Evolutionary conservation across 2,329 filamentous ascomycete species (phyloP).

Genomic region (Calonectria montana): DNA sequence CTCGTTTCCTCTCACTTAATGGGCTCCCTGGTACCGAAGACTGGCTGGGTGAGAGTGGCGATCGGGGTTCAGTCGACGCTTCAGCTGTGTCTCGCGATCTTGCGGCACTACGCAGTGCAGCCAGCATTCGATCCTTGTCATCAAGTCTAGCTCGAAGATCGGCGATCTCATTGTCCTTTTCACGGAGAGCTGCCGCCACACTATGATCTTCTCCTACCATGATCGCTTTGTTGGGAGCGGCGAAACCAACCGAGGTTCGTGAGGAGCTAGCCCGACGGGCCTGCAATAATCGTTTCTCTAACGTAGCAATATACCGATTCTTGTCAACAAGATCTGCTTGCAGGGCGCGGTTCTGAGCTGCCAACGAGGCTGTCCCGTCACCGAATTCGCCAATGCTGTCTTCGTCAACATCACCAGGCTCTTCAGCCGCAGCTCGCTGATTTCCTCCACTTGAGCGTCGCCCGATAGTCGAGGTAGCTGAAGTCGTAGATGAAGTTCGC

Average conservation of each 20-base stretch:
- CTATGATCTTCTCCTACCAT: constrained; percentile 85
- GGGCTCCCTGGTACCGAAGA: constrained; percentile 26
- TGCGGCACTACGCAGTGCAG: constrained; percentile 85
- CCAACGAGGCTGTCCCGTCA: constrained; percentile 84
- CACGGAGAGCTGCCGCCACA: constrained; percentile 77
- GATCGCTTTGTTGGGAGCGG: constrained; percentile 69
- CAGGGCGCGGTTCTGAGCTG: constrained; percentile 89
- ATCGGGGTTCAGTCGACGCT: constrained; percentile 50
- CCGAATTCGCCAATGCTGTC: constrained; percentile 84
- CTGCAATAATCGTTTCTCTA: constrained; percentile 92
- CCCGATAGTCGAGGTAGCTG: constrained; percentile 69
- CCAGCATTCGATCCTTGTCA: constrained; percentile 94
- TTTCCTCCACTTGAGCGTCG: constrained; percentile 59
- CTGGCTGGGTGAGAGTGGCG: constrained; percentile 36
- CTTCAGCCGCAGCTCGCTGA: constrained; percentile 55
- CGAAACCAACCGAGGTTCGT: constrained; percentile 81
- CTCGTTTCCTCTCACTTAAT: constrained; percentile 59
- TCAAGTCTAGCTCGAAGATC: constrained; percentile 90
- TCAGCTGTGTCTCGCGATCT: constrained; percentile 88
- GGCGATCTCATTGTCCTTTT: constrained; percentile 93
- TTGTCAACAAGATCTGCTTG: constrained; percentile 97
- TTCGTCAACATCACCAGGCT: constrained; percentile 67
- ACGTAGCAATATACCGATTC: constrained; percentile 93
- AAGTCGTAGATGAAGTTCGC: constrained; percentile 75
- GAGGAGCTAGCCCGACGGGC: constrained; percentile 91